Conservation (phyloP, 495 filamentous ascomycete genomes). For the Letharia columbiana region DNA sequence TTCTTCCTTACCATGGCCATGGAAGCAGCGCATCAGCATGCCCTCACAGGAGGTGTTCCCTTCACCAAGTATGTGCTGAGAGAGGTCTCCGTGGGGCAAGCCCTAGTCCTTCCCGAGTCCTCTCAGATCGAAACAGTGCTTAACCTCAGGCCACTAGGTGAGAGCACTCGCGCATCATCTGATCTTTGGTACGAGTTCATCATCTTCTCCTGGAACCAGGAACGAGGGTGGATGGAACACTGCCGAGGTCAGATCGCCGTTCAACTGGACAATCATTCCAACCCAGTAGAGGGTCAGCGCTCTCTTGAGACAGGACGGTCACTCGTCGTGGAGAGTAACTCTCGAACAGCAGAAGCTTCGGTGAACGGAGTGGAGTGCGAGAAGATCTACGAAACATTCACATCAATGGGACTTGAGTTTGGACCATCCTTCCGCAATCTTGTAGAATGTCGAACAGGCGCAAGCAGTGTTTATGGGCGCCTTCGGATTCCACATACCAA, state of each 20-base stretch:
- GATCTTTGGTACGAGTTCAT: not conserved
- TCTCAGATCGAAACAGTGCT: not conserved
- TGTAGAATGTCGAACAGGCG: not conserved
- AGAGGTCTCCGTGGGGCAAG: not conserved
- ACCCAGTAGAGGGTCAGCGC: not conserved
- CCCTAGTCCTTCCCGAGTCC: not conserved
- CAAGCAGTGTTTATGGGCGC: not conserved
- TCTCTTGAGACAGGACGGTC: not conserved
- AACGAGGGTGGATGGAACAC: conserved; percentile 4
- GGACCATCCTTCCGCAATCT: not conserved
- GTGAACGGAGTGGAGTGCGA: not conserved
- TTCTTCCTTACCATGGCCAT: not conserved
- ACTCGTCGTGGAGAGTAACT: not conserved
- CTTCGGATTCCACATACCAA: not conserved
- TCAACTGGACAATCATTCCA: not conserved
- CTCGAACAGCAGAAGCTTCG: not conserved
- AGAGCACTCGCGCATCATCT: not conserved
- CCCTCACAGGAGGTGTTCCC: not conserved
- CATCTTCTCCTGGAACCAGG: conserved; percentile 2
- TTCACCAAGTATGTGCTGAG: not conserved
- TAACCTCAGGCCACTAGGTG: not conserved
- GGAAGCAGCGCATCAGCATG: not conserved
- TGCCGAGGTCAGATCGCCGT: not conserved
- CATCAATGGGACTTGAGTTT: not conserved
- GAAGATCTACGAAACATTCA: not conserved